Base-by-base conservation (phyloP, 768 basidiomycete species). In the Naganishia onofrii region DNA sequence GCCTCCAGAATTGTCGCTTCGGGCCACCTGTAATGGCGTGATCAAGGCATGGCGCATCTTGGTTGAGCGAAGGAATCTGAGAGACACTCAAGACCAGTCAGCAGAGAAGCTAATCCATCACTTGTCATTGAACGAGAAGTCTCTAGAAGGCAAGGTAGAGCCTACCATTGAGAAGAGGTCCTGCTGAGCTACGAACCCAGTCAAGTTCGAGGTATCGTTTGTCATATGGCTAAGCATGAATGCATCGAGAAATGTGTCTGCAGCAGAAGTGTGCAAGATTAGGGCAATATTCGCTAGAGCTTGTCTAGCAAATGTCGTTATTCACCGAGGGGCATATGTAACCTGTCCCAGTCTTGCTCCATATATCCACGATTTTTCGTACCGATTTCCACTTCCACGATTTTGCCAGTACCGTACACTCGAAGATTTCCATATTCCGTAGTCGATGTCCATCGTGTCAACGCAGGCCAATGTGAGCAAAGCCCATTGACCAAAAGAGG, bases 211-310 rank as follows among this genome's bases (percentile, higher is more conserved):
- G 10, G 36, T 21, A 6, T 23, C n/a, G 19, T 38, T 52, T 19
- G 73, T 72, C 4, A 75, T 76, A 31, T 53, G 67, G 19, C 63
- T 42, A 34, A 80, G 74, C 42, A 80, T 76, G 74, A 80, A 80
- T 1, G 75, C 79, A 64, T 80, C 79, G 3, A 80, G 69, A 57
- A 80, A 80, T 12, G 77, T 68, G 29, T 75, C 79, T 80, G 54
- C 29, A 42, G 36, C 3, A 46, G 54, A 29, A 42, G 42, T 15
- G 42, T 15, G 42, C 42, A 42, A n/a, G 8, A 36, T 17, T 23
- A 51, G 21, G 23, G 1, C 54, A 36, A 28, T 9, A 60, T 51
- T 57, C 3, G 29, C 46, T 54, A 38, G 34, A 58, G 21, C 26
- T 34, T 36, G 23, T 54, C 66, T 7, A 51, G 48, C 2, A 23